Conservation (phyloP, 2,329 filamentous ascomycete species). For the Calycina herbarum region DNA sequence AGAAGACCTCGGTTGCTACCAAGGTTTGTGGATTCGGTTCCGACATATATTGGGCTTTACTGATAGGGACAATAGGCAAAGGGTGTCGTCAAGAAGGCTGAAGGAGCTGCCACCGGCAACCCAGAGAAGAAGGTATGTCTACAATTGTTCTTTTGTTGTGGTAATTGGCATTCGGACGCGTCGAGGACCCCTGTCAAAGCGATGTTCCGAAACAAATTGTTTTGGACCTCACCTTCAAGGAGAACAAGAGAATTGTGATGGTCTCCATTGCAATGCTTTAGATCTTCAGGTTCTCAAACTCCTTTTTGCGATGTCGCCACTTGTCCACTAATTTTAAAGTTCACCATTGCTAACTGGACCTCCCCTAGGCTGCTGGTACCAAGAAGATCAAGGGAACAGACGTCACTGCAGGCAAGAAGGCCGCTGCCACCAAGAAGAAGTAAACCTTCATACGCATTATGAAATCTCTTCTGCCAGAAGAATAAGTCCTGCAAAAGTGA, state of each 20-base stretch:
- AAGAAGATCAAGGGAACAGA: conserved; percentile 42
- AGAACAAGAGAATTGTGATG: not conserved
- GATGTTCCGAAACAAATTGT: conserved; percentile 18
- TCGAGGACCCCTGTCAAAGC: conserved; percentile 26
- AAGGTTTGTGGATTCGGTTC: conserved; percentile 29
- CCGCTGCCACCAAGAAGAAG: conserved; percentile 31
- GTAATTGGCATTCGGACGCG: conserved; percentile 26
- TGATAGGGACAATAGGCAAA: conserved; percentile 32
- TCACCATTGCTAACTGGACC: not conserved
- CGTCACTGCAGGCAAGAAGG: conserved; percentile 25
- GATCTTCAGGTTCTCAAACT: not conserved
- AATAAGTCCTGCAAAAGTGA: conserved; percentile 9
- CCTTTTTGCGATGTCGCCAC: not conserved
- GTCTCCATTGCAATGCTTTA: not conserved
- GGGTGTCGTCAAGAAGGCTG: conserved; percentile 37
- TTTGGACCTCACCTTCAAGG: not conserved
- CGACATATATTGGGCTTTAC: conserved; percentile 6
- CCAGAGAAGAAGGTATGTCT: conserved; percentile 41
- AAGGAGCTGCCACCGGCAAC: conserved; percentile 36
- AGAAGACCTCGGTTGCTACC: conserved; percentile 34
- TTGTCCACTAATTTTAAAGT: not conserved
- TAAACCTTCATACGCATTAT: not conserved
- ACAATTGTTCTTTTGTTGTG: conserved; percentile 26
- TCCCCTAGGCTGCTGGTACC: conserved; percentile 37
- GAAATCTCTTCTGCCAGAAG: conserved; percentile 15